Conservation (phyloP, 23 red algal genomes). For the Cyanidioschyzon merolae region DNA sequence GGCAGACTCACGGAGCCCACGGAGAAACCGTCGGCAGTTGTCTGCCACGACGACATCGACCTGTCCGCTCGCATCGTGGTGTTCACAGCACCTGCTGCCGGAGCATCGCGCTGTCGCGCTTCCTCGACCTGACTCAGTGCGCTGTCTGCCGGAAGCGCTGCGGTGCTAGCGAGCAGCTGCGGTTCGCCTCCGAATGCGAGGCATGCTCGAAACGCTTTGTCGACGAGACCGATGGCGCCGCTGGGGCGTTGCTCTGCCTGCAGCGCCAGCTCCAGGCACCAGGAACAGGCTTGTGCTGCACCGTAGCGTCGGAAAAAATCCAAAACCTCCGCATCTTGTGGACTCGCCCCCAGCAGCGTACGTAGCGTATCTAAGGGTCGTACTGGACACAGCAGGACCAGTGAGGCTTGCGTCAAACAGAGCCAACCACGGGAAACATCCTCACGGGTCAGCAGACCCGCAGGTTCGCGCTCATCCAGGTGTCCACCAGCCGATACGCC, state of each 20-base stretch:
- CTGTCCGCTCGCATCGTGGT: background rate
- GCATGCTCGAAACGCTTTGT: conserved; percentile 7
- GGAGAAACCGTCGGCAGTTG: background rate
- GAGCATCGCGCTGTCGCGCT: too few relatives aligned
- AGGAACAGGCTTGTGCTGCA: conserved; percentile 43
- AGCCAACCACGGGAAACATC: background rate
- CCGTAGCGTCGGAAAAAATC: conserved; percentile 59
- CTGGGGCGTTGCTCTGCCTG: background rate
- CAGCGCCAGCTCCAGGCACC: conserved; percentile 48
- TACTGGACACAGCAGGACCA: conserved; percentile 41
- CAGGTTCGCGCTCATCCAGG: conserved; percentile 21
- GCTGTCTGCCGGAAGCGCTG: background rate
- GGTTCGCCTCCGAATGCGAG: conserved; percentile 14
- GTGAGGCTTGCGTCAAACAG: conserved; percentile 37
- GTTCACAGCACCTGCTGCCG: background rate
- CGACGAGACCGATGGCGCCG: background rate
- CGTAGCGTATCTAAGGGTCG: conserved; percentile 35
- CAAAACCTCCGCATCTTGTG: conserved; percentile 17
- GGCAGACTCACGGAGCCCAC: background rate
- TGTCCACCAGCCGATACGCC: conserved; percentile 18
- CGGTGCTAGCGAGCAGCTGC: background rate
- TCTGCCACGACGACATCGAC: background rate
- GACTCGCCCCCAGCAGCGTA: conserved; percentile 24
- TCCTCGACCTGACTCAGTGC: too few relatives aligned
- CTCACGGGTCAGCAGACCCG: conserved; percentile 24